phyloP scores from a whole-genome alignment of 306 rosid genomes.

The Sindora glabra region DNA sequence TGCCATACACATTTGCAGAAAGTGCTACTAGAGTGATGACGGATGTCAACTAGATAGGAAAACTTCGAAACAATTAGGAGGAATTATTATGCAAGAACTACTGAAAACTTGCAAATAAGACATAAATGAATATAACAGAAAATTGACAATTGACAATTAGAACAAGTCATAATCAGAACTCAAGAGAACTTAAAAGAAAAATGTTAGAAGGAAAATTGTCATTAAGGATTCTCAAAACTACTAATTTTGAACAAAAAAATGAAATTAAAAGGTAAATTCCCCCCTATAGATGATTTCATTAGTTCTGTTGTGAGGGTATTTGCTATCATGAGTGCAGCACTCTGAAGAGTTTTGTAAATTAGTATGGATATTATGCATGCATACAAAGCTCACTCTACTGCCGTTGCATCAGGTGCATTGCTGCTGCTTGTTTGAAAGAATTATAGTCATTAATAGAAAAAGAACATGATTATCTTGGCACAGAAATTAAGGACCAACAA shows the following conservation, averaged over 20 bases:
- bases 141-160: background rate
- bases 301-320: background rate
- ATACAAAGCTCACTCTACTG: background rate
- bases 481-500: background rate
- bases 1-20: conserved; percentile 20
- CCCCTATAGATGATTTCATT: background rate
- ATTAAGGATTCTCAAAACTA: background rate
- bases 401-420: background rate
- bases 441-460: background rate
- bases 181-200: background rate
- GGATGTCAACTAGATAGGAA: background rate
- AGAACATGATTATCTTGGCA: background rate
- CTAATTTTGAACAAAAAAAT: background rate
- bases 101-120: background rate
- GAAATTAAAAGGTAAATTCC: background rate
- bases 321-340: background rate
- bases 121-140: background rate
- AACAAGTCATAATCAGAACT: background rate
- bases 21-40: background rate
- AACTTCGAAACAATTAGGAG: background rate
- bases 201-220: background rate
- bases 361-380: background rate
- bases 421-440: background rate
- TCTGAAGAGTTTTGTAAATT: background rate
- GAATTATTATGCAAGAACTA: background rate